These are phyloP conservation scores for Hypericum perforatum DNA, from an alignment of 345 rosid genomes.

Conservation along the genomic window DNA sequence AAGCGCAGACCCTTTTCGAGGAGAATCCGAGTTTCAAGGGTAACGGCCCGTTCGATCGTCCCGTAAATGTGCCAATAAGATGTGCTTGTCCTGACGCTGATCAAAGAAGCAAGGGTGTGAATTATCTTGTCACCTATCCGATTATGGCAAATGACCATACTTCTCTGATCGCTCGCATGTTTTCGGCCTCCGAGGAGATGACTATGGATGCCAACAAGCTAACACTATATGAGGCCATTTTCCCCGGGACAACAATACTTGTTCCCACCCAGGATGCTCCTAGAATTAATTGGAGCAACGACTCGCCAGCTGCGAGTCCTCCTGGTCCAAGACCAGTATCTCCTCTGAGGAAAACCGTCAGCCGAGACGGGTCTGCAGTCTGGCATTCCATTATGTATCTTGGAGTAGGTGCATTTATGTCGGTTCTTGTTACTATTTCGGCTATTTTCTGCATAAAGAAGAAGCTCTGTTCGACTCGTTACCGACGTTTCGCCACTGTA, in stretches of 20 bases:
- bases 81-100: constrained; percentile 28
- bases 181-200: constrained; percentile 9
- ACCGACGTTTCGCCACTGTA: constrained; percentile 14
- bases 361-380: constrained; percentile 3
- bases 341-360: constrained; percentile 9
- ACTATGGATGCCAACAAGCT: constrained; percentile 20
- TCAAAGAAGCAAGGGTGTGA: constrained; percentile 15
- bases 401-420: constrained; percentile 12
- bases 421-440: constrained; percentile 6
- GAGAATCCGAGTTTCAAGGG: constrained; percentile 12
- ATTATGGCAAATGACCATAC: constrained; percentile 16
- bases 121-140: constrained; percentile 28
- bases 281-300: constrained; percentile 10
- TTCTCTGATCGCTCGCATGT: constrained; percentile 16
- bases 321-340: constrained; percentile 15
- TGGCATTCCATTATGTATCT: constrained; percentile 4
- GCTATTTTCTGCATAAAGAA: constrained; percentile 1
- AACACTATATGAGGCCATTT: constrained; percentile 10
- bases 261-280: constrained; percentile 18
- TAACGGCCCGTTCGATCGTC: constrained; percentile 3
- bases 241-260: constrained; percentile 25
- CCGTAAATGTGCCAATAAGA: constrained; percentile 22
- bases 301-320: not conserved
- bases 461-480: constrained; percentile 12
- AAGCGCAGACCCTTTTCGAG: constrained; percentile 11